phyloP scores from a whole-genome alignment of 2,329 filamentous ascomycete genomes.

The Hymenoscyphus repandus region DNA sequence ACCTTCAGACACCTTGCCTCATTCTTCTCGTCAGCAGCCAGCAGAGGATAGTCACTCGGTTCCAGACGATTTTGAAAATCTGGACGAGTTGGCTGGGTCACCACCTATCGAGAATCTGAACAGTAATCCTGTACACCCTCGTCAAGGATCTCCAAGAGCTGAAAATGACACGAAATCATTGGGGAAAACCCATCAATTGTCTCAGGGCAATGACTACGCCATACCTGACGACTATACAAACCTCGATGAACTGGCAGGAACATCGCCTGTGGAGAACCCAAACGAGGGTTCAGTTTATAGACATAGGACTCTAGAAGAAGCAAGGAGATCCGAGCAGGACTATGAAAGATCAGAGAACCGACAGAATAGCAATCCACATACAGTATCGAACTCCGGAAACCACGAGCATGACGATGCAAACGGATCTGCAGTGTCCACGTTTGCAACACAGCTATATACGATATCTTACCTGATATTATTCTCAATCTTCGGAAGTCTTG shows the following conservation, averaged over 20 bases:
- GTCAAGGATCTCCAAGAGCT: no score
- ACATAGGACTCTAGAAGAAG: conserved; percentile 38
- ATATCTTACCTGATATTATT: conserved; percentile 82
- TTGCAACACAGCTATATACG: conserved; percentile 60
- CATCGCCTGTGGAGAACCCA: conserved; percentile 41
- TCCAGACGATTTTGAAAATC: conserved; percentile 36
- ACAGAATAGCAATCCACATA: conserved; percentile 4
- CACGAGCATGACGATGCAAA: conserved; percentile 7
- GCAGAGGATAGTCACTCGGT: not conserved
- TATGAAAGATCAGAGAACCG: conserved; percentile 12
- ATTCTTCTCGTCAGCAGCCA: not conserved
- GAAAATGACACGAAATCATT: conserved; percentile 35
- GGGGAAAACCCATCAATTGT: conserved; percentile 25
- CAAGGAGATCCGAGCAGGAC: conserved; percentile 15
- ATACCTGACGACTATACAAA: conserved; percentile 34
- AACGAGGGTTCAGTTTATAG: conserved; percentile 34
- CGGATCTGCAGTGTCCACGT: conserved; percentile 39
- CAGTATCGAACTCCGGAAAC: conserved; percentile 9
- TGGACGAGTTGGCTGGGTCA: conserved; percentile 37
- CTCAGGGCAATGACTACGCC: conserved; percentile 13
- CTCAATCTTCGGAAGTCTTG: conserved; percentile 76
- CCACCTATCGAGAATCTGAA: not conserved
- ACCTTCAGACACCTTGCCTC: not conserved
- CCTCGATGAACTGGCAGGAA: conserved; percentile 39
- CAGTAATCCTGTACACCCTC: no score